phyloP scores from a whole-genome alignment of 2,329 filamentous ascomycete species.

The Penicillium olsonii region DNA sequence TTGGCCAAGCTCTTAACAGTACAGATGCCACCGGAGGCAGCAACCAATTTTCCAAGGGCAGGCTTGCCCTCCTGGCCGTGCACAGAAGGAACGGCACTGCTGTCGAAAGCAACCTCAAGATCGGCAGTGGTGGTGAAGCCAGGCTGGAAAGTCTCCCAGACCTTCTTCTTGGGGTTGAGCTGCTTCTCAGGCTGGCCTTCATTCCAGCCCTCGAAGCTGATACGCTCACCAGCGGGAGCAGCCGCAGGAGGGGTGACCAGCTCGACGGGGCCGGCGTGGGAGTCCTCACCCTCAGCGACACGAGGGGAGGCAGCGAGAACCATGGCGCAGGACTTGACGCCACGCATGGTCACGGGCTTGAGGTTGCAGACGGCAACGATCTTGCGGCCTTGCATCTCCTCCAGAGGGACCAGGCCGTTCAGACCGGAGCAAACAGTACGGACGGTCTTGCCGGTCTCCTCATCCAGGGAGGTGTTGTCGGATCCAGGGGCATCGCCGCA shows the following conservation, averaged over 20 bases:
- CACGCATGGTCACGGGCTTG: slow-evolving; percentile 99
- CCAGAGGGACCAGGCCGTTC: slow-evolving; percentile 87
- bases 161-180: slow-evolving; percentile 99
- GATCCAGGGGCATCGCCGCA: slow-evolving; percentile 84
- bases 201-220: slow-evolving; percentile 88
- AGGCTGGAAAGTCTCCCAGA: slow-evolving; percentile 96
- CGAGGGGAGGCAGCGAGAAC: slow-evolving; percentile 91
- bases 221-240: slow-evolving; percentile 78
- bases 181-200: slow-evolving; percentile 88
- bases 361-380: slow-evolving; percentile 96
- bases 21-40: slow-evolving; percentile 76
- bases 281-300: slow-evolving; percentile 75
- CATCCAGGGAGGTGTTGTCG: slow-evolving; percentile 74
- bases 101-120: slow-evolving; percentile 85
- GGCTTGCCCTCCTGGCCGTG: slow-evolving; percentile 63
- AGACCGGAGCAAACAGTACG: slow-evolving; percentile 96
- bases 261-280: slow-evolving; percentile 89
- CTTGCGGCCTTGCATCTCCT: slow-evolving; percentile 95
- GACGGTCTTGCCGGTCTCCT: slow-evolving; percentile 87
- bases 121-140: slow-evolving; percentile 86
- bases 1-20: slow-evolving; percentile 78
- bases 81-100: slow-evolving; percentile 71
- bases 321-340: slow-evolving; percentile 80
- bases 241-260: slow-evolving; percentile 80
- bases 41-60: slow-evolving; percentile 65